phyloP scores from a whole-genome alignment of 1,284 basidiomycete species.

The Stereum hirsutum region DNA sequence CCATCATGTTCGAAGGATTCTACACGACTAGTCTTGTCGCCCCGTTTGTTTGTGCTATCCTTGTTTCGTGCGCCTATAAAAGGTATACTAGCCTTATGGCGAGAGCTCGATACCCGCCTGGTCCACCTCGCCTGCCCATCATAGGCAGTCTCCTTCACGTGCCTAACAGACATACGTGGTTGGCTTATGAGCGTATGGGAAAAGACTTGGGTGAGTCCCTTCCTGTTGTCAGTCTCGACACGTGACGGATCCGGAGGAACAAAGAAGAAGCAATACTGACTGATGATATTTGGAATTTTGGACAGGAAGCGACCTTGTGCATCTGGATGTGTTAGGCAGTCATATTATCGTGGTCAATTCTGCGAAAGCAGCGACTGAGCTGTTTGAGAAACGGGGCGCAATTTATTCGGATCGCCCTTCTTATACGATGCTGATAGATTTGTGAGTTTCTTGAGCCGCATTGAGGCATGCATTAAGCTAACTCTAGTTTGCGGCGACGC shows the following conservation, averaged over 20 bases:
- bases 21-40: too few species aligned
- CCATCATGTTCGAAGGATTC: too few species aligned
- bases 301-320: conserved; percentile 10
- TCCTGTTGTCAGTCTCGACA: background rate
- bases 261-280: too few species aligned
- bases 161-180: conserved; percentile 7
- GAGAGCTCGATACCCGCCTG: too few species aligned
- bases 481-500: too few species aligned
- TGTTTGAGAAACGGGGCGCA: conserved; percentile 9
- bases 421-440: conserved; percentile 4
- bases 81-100: too few species aligned
- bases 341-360: conserved; percentile 11
- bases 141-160: conserved; percentile 11
- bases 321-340: conserved; percentile 6
- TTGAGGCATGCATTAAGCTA: too few species aligned
- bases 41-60: too few species aligned
- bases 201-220: conserved; percentile 5
- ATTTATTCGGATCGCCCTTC: conserved; percentile 13
- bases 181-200: conserved; percentile 7
- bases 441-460: too few species aligned
- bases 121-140: conserved; percentile 10
- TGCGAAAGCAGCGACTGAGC: conserved; percentile 8
- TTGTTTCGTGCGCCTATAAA: too few species aligned
- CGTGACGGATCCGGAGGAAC: too few species aligned
- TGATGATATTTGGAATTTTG: background rate